These are phyloP conservation scores for Hypoxylon crocopeplum DNA, from an alignment of 495 filamentous ascomycete species.

Conservation along the genomic window DNA sequence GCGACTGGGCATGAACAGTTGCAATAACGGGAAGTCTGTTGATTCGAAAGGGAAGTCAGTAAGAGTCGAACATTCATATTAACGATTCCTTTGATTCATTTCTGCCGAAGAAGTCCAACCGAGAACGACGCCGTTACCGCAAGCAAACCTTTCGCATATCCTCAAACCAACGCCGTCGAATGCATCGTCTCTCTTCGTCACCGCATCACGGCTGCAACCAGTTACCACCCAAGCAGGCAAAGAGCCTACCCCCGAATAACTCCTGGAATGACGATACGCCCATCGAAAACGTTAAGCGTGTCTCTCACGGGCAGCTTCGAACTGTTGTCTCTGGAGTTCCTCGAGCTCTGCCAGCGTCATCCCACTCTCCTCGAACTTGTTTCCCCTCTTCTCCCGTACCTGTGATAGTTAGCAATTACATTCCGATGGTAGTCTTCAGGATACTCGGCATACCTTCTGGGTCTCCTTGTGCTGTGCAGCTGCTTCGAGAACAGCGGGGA, in stretches of 20 bases:
- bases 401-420: conserved; percentile 45
- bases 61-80: neutral
- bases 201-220: neutral
- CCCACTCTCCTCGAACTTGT: conserved; percentile 94
- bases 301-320: conserved; percentile 71
- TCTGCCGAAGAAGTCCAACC: conserved; percentile 3
- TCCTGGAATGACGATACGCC: neutral
- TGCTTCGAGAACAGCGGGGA: conserved; percentile 82
- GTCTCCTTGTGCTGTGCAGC: conserved; percentile 92
- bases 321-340: conserved; percentile 87
- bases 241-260: conserved; percentile 3
- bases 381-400: conserved; percentile 95
- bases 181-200: conserved; percentile 16
- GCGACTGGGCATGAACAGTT: neutral
- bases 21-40: neutral
- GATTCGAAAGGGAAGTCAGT: neutral
- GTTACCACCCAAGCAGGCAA: conserved; percentile 4
- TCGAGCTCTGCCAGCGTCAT: conserved; percentile 88
- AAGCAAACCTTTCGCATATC: conserved; percentile 14
- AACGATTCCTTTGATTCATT: conserved; percentile 11
- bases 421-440: neutral
- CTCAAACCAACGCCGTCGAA: conserved; percentile 27
- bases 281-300: conserved; percentile 42
- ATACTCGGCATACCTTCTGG: conserved; percentile 72
- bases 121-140: conserved; percentile 18